Base-by-base conservation (phyloP, 164 flowering plant genomes). In the Hamamelis virginiana region DNA sequence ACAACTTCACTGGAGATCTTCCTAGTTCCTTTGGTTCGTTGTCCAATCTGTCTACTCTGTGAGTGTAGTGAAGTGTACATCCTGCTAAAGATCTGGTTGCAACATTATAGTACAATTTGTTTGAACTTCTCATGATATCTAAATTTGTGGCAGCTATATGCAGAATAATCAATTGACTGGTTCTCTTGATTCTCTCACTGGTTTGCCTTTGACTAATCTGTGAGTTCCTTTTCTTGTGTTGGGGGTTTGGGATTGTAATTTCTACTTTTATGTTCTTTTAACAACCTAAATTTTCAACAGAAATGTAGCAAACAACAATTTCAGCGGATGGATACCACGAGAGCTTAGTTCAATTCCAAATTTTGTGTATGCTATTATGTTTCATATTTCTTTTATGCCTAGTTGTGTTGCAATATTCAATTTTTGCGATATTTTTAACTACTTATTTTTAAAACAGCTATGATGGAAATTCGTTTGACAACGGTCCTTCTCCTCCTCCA, bases 401-500 rank as follows among this genome's bases (percentile, higher is more conserved):
- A 11, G 55, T 60, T 64, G 5, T 62, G 60, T 59, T 76, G 23
- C 62, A 5, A 15, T 28, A 15, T 27, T 66, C 38, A 27, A 23
- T 38, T 72, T 65, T 61, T 62, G 22, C 64, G 21, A 33, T 65
- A 48, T 61, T 27, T 64, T 27, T 75, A 65, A 73, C 67, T 43
- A 51, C 9, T 50, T 70, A 65, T 62, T 66, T 69, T 60, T 62
- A 33, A 73, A 77, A 65, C 90, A 95, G 98, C 75, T 88, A 79
- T 78, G 82, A 69, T 76, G 98, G 97, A 57, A 95, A 92, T 74
- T 77, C 89, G 16, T 95, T 95, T 73, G 80, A 77, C 65, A 88
- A 87, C 78, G 89, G 94, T 71, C 94, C 91, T 69, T 95, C 97
- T 74, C 95, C 97, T 61, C 95, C 97, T 58, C 94, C 92, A 5